Base-by-base conservation (phyloP, 2,329 filamentous ascomycete genomes). In the Trichoderma semiorbis region DNA sequence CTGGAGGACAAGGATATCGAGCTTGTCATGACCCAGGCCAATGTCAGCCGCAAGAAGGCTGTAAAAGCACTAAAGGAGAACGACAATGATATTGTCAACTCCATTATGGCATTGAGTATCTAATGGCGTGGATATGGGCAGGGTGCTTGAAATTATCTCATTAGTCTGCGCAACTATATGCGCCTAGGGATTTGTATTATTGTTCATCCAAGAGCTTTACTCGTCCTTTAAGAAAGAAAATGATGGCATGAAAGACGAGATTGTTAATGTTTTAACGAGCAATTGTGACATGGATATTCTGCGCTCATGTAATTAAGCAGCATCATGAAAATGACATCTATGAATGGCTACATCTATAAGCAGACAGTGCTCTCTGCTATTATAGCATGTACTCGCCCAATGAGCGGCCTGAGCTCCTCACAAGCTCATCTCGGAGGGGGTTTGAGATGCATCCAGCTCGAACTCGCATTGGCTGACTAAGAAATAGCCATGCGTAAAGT, bases 71-170 rank as follows among this genome's bases (percentile, higher is more conserved):
- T 99, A 81, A 95, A 94, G 88, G 96, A 98, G 88, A 99, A 99
- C 83, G 95, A 98, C 86, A 98, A 98, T 81, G 96, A 99, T 83
- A 99, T 99, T 86, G 96, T 99, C 88, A 99, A 99, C 89, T 98
- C 96, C 79, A 99, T 99, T 87, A 99, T 99, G 96, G 95, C 95
- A 78, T 87, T 99, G 83, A 94, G 92, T 87, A 91, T 94, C 88
- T 95, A 87, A 82, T 69, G 72, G 74, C 74, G 75, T 34, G 36
- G 70, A 72, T 65, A 61, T 68, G 67, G 39, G 58, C 70, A 69
- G 70, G 72, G 70, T 75, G 73, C 62, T 73, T 75, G 73, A 72
- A 74, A 60, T 75, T 62, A 73, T 73, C 72, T 75, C 72, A 74
- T 76, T 75, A 77, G 74, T 73, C 70, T 75, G 75, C 75, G 75